A percentile compares a stretch with the other conserved stretches of the same genome.
Evolutionary conservation across 257 asterid species (phyloP).

Genomic region (Solanum peruvianum): DNA sequence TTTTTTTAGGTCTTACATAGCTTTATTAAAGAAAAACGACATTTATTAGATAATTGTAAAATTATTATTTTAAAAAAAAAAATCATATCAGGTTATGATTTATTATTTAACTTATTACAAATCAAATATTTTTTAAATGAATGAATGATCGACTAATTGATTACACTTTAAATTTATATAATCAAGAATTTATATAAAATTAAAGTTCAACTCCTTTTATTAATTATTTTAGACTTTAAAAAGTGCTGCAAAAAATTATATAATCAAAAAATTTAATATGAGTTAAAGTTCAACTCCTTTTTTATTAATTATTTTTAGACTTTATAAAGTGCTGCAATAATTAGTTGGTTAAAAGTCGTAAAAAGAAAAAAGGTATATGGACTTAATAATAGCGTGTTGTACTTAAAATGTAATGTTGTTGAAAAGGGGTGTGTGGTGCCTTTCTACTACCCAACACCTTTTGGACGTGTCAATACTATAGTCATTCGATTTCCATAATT

Average conservation of each 20-base stretch:
- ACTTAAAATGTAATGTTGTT: not conserved
- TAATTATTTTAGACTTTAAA: too few relatives aligned
- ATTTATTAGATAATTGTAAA: too few relatives aligned
- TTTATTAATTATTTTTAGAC: not conserved
- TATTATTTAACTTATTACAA: not conserved
- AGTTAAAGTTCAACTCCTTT: not conserved
- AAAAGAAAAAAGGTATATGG: not conserved
- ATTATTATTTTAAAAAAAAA: too few relatives aligned
- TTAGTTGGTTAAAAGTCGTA: not conserved
- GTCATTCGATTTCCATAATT: too few relatives aligned
- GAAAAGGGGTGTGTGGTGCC: not conserved
- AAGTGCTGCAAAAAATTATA: not conserved
- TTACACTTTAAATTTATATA: not conserved
- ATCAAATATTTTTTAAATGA: fast-evolving
- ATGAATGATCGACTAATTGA: not conserved
- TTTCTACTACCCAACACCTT: not conserved
- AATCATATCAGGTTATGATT: not conserved
- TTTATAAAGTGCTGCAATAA: not conserved
- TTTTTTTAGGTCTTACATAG: too few relatives aligned
- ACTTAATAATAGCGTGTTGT: not conserved
- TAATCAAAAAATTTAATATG: not conserved
- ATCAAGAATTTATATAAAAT: too few relatives aligned
- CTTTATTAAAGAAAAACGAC: too few relatives aligned
- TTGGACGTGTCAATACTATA: not conserved
- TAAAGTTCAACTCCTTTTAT: too few relatives aligned